Conservation (phyloP, 768 basidiomycete genomes). For the Lyophyllum atratum region DNA sequence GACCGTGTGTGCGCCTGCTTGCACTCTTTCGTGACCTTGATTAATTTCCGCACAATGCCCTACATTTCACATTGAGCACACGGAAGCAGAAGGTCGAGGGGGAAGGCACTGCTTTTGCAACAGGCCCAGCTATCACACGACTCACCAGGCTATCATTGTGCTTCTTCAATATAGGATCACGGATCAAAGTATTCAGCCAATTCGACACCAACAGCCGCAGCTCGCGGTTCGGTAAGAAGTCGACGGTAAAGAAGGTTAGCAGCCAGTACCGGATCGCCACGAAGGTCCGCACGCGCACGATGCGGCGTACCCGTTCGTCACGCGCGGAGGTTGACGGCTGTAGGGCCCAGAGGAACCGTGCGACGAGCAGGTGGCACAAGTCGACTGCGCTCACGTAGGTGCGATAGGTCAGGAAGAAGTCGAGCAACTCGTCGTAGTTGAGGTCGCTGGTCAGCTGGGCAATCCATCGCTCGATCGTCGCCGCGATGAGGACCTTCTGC, state of each 20-base stretch:
- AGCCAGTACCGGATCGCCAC: slow-evolving; percentile 91
- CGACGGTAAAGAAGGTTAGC: slow-evolving; percentile 85
- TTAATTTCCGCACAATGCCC: slow-evolving; percentile 81
- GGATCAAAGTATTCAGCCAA: slow-evolving; percentile 80
- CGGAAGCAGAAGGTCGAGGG: neutral
- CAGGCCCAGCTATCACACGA: slow-evolving; percentile 12
- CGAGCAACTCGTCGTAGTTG: slow-evolving; percentile 83
- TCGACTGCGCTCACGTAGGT: slow-evolving; percentile 81
- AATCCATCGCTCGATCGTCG: slow-evolving; percentile 92
- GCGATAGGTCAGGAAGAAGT: slow-evolving; percentile 92
- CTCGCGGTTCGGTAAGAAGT: slow-evolving; percentile 82
- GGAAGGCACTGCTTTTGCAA: neutral
- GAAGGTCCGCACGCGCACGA: slow-evolving; percentile 87
- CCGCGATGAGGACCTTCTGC: slow-evolving; percentile 72
- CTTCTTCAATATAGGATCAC: slow-evolving; percentile 68
- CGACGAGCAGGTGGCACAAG: slow-evolving; percentile 79
- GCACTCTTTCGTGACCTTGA: slow-evolving; percentile 83
- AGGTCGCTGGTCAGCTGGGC: slow-evolving; percentile 87
- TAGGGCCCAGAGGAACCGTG: slow-evolving; percentile 89
- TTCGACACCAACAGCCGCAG: slow-evolving; percentile 70
- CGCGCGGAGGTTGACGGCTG: slow-evolving; percentile 46
- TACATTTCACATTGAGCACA: slow-evolving; percentile 28
- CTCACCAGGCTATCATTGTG: slow-evolving; percentile 74
- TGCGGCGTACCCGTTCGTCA: slow-evolving; percentile 72
- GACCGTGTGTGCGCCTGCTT: slow-evolving; percentile 63